phyloP scores from a whole-genome alignment of 1,284 basidiomycete species.

The Cryptococcus sp. region DNA sequence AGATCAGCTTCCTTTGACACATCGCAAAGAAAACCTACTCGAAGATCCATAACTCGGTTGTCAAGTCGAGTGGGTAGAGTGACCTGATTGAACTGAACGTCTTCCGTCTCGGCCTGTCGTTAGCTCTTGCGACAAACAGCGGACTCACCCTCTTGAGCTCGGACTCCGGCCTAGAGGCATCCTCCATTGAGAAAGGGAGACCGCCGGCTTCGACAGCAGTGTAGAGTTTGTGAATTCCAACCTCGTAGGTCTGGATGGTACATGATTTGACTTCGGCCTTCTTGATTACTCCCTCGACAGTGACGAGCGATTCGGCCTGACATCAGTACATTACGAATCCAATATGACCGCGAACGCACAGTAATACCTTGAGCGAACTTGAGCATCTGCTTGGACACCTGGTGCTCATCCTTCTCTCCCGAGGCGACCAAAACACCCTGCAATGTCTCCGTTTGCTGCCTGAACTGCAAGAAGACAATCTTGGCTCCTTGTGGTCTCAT shows the following conservation, averaged over 20 bases:
- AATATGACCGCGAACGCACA: constrained; percentile 14
- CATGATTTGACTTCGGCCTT: constrained; percentile 89
- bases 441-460: constrained; percentile 83
- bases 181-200: constrained; percentile 89
- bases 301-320: constrained; percentile 80
- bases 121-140: not conserved
- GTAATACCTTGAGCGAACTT: constrained; percentile 81
- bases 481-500: constrained; percentile 80
- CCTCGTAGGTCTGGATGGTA: constrained; percentile 80
- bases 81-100: constrained; percentile 58
- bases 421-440: constrained; percentile 75
- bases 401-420: constrained; percentile 58
- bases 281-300: constrained; percentile 76
- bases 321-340: constrained; percentile 5
- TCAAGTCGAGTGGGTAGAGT: constrained; percentile 90
- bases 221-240: constrained; percentile 78
- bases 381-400: constrained; percentile 95
- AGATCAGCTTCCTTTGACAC: constrained; percentile 1
- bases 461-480: constrained; percentile 90
- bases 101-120: constrained; percentile 54
- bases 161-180: constrained; percentile 78
- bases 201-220: constrained; percentile 69
- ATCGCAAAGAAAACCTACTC: constrained; percentile 56
- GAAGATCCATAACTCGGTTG: constrained; percentile 89
- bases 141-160: constrained; percentile 53